Evolutionary conservation across 257 asterid species (phyloP).

Genomic region (Parsonsia alboflavescens): DNA sequence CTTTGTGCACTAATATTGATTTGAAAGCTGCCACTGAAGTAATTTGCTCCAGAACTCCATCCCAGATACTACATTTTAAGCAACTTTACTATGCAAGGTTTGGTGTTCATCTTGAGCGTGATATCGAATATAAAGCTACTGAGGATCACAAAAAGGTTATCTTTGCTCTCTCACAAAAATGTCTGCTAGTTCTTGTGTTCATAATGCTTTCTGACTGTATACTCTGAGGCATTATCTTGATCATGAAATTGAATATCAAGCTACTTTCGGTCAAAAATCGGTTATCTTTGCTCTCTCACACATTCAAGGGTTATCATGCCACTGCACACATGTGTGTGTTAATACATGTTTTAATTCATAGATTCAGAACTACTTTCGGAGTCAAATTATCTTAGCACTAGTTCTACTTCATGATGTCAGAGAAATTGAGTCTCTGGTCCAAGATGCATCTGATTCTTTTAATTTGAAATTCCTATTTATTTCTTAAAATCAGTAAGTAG

Average conservation of each 20-base stretch:
- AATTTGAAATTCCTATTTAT: not conserved
- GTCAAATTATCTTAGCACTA: not conserved
- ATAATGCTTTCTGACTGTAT: not conserved
- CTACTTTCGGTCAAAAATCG: slow-evolving; percentile 73
- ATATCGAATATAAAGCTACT: slow-evolving; percentile 50
- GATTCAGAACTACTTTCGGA: not conserved
- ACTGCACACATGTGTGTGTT: no score
- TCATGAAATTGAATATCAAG: slow-evolving; percentile 56
- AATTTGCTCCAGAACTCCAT: slow-evolving; percentile 77
- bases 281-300: slow-evolving; percentile 25
- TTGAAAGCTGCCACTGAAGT: slow-evolving; percentile 85
- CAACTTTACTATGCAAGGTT: slow-evolving; percentile 57
- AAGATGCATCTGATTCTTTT: not conserved
- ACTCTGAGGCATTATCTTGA: slow-evolving; percentile 36
- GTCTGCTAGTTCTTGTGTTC: not conserved
- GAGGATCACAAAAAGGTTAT: slow-evolving; percentile 82
- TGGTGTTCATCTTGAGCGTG: slow-evolving; percentile 66
- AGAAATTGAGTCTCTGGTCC: not conserved
- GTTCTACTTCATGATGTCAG: not conserved
- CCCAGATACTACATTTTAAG: slow-evolving; percentile 76
- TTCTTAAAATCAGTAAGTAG: not conserved
- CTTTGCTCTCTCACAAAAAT: not conserved
- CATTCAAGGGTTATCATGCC: not conserved
- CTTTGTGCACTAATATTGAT: slow-evolving; percentile 43
- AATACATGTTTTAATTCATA: not conserved